These are phyloP conservation scores for Hypoxylon sp. DNA, from an alignment of 2,329 filamentous ascomycete species.

Conservation along the genomic window DNA sequence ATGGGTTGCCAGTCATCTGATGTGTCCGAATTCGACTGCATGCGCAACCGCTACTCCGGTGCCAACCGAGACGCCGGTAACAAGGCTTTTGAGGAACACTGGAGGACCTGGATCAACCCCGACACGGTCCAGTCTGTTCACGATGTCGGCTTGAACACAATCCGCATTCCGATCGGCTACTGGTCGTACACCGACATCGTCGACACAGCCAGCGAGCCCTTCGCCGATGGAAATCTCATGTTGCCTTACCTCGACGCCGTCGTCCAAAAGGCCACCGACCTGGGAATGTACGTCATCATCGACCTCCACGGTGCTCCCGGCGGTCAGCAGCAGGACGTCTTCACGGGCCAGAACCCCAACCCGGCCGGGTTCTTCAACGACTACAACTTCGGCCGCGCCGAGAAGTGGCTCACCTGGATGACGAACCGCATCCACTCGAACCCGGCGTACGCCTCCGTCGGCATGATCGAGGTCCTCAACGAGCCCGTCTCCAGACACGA, in stretches of 20 bases:
- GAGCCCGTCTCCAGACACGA: constrained; percentile 64
- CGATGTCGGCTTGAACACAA: too few species aligned
- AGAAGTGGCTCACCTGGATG: constrained; percentile 70
- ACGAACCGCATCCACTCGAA: constrained; percentile 66
- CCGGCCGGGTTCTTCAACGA: constrained; percentile 68
- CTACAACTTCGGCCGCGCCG: constrained; percentile 69
- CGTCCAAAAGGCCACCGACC: constrained; percentile 53
- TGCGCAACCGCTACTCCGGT: too few species aligned
- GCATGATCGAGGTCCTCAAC: constrained; percentile 72
- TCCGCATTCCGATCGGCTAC: background rate
- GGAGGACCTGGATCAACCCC: too few species aligned
- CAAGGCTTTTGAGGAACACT: too few species aligned
- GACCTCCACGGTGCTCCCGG: constrained; percentile 48
- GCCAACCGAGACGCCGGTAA: too few species aligned
- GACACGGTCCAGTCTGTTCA: too few species aligned
- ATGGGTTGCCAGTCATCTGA: too few species aligned
- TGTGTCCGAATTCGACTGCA: too few species aligned
- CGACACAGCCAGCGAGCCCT: constrained; percentile 45
- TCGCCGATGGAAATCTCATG: constrained; percentile 51
- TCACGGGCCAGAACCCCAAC: constrained; percentile 49
- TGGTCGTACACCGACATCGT: constrained; percentile 48
- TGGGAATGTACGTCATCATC: constrained; percentile 55
- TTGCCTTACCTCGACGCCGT: constrained; percentile 54
- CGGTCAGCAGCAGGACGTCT: constrained; percentile 47
- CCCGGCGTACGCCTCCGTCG: constrained; percentile 66